A percentile compares a stretch with the other conserved stretches of the same genome.
Evolutionary conservation across 345 rosid species (phyloP).

Genomic region (Eucalyptus urophylla): DNA sequence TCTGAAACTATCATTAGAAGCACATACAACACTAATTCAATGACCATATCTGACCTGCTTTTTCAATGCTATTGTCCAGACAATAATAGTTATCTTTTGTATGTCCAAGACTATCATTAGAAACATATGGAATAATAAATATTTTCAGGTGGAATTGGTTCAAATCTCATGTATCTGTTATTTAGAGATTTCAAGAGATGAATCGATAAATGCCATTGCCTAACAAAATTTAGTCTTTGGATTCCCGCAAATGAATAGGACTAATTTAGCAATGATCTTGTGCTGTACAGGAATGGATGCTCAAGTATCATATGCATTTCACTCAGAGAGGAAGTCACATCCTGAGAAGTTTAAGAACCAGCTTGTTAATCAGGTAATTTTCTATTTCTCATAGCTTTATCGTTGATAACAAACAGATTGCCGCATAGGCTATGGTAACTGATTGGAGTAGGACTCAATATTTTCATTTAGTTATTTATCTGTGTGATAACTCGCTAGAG

Average conservation of each 20-base stretch:
- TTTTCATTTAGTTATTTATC: neutral
- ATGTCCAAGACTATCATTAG: neutral
- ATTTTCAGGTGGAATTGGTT: neutral
- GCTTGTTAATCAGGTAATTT: constrained; percentile 44
- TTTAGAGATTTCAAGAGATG: neutral
- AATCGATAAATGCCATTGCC: neutral
- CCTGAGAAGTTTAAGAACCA: constrained; percentile 67
- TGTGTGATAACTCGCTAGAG: neutral
- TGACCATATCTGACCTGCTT: neutral
- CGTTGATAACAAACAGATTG: neutral
- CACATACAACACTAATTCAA: neutral
- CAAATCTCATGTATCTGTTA: neutral
- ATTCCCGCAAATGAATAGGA: neutral
- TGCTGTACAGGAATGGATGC: constrained; percentile 61
- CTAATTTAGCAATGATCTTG: neutral
- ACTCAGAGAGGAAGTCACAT: constrained; percentile 49
- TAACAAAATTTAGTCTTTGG: neutral
- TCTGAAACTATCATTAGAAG: neutral
- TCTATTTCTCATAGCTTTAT: neutral
- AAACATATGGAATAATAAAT: neutral
- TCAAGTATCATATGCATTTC: constrained; percentile 68
- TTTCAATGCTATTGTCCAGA: neutral
- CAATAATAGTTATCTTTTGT: neutral
- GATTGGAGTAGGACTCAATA: neutral
- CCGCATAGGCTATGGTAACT: neutral